phyloP scores from a whole-genome alignment of 2,329 filamentous ascomycete genomes.

The Colletotrichum sp. region DNA sequence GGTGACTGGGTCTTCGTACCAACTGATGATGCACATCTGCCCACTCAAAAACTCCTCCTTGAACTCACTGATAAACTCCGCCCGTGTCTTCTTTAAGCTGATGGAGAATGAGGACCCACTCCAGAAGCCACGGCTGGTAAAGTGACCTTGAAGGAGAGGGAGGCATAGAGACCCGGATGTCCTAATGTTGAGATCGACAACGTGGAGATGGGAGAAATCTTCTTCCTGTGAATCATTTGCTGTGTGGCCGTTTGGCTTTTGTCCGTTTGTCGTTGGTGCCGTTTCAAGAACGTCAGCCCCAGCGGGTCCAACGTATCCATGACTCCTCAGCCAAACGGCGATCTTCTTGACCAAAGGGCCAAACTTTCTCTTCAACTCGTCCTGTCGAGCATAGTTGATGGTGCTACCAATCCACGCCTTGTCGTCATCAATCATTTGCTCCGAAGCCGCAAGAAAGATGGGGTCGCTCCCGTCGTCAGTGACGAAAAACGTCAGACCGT shows the following conservation, averaged over 20 bases:
- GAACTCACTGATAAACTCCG: slow-evolving; percentile 31
- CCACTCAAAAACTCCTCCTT: slow-evolving; percentile 28
- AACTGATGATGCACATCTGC: slow-evolving; percentile 34
- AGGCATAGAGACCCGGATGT: slow-evolving; percentile 35
- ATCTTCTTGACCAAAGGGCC: slow-evolving; percentile 24
- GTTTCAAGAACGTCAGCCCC: slow-evolving; percentile 38
- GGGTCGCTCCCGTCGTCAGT: slow-evolving; percentile 26
- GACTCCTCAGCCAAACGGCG: slow-evolving; percentile 29
- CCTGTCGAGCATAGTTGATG: slow-evolving; percentile 35
- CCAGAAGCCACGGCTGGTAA: slow-evolving; percentile 28
- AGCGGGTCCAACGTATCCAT: slow-evolving; percentile 36
- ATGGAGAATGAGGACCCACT: slow-evolving; percentile 34
- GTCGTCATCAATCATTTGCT: slow-evolving; percentile 37
- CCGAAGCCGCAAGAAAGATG: slow-evolving; percentile 35
- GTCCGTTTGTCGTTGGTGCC: slow-evolving; percentile 1
- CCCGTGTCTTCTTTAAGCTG: slow-evolving; percentile 22
- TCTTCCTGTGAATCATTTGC: background rate
- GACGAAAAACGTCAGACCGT: slow-evolving; percentile 39
- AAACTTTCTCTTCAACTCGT: slow-evolving; percentile 31
- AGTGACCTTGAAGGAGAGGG: slow-evolving; percentile 33
- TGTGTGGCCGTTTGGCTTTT: background rate
- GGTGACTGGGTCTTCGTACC: slow-evolving; percentile 34
- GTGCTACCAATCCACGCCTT: slow-evolving; percentile 38
- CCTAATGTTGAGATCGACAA: slow-evolving; percentile 40
- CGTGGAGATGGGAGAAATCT: slow-evolving; percentile 23